Evolutionary conservation across 441 rosid genomes (phyloP).

Genomic region (Pelargonium cotyledonis): DNA sequence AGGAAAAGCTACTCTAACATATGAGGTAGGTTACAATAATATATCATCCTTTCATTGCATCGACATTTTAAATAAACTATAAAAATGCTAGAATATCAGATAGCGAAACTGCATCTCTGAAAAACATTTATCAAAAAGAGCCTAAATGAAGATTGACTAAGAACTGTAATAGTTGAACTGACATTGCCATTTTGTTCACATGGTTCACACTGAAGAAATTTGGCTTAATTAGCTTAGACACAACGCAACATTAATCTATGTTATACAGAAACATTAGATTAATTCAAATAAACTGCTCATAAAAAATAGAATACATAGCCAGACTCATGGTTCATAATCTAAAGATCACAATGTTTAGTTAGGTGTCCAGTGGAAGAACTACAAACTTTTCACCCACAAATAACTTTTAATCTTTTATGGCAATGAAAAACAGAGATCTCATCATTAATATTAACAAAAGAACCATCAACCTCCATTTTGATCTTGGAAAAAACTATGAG

Average conservation of each 20-base stretch:
- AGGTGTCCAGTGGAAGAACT: slow-evolving; percentile 2
- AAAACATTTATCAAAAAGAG: neutral
- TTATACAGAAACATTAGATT: neutral
- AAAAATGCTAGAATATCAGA: neutral
- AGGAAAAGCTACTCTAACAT: slow-evolving; percentile 21
- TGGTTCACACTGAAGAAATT: neutral
- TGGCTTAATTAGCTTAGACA: neutral
- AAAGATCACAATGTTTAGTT: neutral
- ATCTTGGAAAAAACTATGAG: neutral
- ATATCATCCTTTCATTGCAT: slow-evolving; percentile 4
- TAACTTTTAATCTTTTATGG: neutral
- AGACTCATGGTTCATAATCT: neutral
- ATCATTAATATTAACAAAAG: neutral
- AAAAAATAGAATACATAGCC: neutral
- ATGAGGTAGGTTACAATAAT: slow-evolving; percentile 35
- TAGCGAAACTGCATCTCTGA: neutral
- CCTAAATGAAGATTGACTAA: neutral
- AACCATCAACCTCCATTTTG: neutral
- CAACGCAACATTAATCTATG: neutral
- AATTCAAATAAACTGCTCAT: neutral
- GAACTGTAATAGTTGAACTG: neutral
- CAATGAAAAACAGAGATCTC: neutral
- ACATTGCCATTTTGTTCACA: neutral
- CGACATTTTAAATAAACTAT: neutral
- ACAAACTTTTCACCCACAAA: neutral